A percentile compares a stretch with the other conserved stretches of the same genome.
Evolutionary conservation across 495 filamentous ascomycete genomes (phyloP).

Genomic region (Aspergillus panamensis): DNA sequence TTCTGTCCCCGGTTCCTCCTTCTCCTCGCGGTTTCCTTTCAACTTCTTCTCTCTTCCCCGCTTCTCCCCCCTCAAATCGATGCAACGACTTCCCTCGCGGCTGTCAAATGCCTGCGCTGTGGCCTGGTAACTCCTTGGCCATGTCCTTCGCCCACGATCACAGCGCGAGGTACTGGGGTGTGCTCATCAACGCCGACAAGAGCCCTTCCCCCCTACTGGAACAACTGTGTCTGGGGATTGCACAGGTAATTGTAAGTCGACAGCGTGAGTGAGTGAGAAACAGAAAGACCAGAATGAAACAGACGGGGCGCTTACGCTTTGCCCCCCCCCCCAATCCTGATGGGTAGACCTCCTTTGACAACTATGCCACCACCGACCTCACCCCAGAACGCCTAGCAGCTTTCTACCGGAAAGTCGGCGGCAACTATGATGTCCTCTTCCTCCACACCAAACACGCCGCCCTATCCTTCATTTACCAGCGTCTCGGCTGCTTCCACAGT

Average conservation of each 20-base stretch:
- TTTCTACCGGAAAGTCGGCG: slow-evolving; percentile 86
- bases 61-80: slow-evolving; percentile 10
- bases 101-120: slow-evolving; percentile 25
- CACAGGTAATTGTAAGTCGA: slow-evolving; percentile 71
- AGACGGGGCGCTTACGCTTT: slow-evolving; percentile 6
- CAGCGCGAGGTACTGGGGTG: slow-evolving; percentile 64
- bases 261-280: slow-evolving; percentile 1
- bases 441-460: slow-evolving; percentile 67
- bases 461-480: slow-evolving; percentile 89
- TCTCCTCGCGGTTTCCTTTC: slow-evolving; percentile 1
- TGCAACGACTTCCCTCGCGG: slow-evolving; percentile 21
- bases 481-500: slow-evolving; percentile 80
- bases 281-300: background rate
- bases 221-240: slow-evolving; percentile 73
- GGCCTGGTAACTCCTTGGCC: slow-evolving; percentile 21
- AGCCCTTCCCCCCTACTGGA: slow-evolving; percentile 71
- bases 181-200: slow-evolving; percentile 77
- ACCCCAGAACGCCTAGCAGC: slow-evolving; percentile 78
- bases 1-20: background rate
- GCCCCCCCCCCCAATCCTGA: slow-evolving; percentile 3
- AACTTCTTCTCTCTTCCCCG: slow-evolving; percentile 10
- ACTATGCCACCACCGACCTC: slow-evolving; percentile 60
- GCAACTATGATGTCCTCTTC: slow-evolving; percentile 87
- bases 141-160: slow-evolving; percentile 32
- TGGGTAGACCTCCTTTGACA: slow-evolving; percentile 55